Evolutionary conservation across 768 basidiomycete species (phyloP).

Genomic region (Mycena galericulata): DNA sequence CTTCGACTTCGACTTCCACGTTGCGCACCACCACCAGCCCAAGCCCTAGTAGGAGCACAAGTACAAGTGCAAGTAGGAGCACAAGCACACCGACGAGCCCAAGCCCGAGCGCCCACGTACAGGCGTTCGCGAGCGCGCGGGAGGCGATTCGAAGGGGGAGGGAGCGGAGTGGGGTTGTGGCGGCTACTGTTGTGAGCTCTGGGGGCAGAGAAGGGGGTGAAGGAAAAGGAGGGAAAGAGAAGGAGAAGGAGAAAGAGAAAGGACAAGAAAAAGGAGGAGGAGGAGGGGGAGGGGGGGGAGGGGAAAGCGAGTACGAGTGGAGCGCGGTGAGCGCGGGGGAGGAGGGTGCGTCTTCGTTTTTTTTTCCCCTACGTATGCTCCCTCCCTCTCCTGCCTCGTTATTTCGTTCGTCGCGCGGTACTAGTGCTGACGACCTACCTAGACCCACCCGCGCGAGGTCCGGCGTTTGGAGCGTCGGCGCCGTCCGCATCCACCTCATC

Average conservation of each 20-base stretch:
- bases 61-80: too few relatives aligned
- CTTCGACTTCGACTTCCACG: too few relatives aligned
- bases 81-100: neutral
- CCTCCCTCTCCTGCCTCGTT: neutral
- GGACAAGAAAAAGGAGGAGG: neutral
- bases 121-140: constrained; percentile 32
- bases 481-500: too few relatives aligned
- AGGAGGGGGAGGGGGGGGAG: neutral
- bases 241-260: neutral
- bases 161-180: constrained; percentile 18
- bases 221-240: neutral
- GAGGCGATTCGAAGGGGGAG: constrained; percentile 29
- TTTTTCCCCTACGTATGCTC: neutral
- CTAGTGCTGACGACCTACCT: too few relatives aligned
- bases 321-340: neutral
- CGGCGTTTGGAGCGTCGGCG: too few relatives aligned
- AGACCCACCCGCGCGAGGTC: too few relatives aligned
- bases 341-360: constrained; percentile 2
- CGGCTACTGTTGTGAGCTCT: neutral
- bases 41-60: too few relatives aligned
- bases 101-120: constrained; percentile 8
- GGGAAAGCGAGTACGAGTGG: neutral
- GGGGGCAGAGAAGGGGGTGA: neutral
- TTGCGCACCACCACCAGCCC: too few relatives aligned
- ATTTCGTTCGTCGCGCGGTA: too few relatives aligned